Evolutionary conservation across 108 stramenopile species (phyloP).

Genomic region (Aurantiochytrium sp.): DNA sequence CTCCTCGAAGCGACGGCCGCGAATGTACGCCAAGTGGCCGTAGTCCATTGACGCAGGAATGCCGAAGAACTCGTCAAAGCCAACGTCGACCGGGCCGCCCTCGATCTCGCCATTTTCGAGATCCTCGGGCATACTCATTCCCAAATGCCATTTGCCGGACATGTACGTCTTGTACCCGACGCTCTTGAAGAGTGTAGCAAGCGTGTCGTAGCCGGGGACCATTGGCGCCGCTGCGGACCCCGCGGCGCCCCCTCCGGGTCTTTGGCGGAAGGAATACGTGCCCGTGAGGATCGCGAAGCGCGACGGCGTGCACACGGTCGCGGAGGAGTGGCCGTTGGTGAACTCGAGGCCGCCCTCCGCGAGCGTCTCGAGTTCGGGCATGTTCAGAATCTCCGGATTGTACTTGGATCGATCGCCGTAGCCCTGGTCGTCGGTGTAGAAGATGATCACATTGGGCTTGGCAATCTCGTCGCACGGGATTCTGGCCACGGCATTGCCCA

Average conservation of each 20-base stretch:
- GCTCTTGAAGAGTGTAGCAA: not conserved
- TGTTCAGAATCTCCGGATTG: not conserved
- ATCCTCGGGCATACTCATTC: not conserved
- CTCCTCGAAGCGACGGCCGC: not conserved
- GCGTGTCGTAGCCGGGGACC: not conserved
- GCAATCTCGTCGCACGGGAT: too few relatives aligned
- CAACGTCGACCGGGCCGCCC: not conserved
- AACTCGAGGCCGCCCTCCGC: not conserved
- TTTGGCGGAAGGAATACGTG: not conserved
- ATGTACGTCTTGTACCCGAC: not conserved
- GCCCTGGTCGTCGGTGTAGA: not conserved
- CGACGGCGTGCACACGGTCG: not conserved
- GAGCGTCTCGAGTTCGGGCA: not conserved
- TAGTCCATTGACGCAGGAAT: not conserved
- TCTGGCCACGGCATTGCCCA: too few relatives aligned
- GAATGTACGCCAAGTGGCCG: not conserved
- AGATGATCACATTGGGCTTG: not conserved
- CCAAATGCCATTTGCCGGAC: not conserved
- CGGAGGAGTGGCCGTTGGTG: not conserved
- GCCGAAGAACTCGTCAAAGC: not conserved
- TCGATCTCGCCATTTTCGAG: not conserved
- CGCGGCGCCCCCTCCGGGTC: not conserved
- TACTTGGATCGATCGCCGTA: not conserved
- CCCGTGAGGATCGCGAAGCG: not conserved
- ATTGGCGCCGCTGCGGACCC: not conserved